Percentiles rank a stretch among this genome's conserved stretches.
These are phyloP conservation scores for Microsporum audouinii DNA, from an alignment of 2,329 filamentous ascomycete species.

Conservation along the genomic window DNA sequence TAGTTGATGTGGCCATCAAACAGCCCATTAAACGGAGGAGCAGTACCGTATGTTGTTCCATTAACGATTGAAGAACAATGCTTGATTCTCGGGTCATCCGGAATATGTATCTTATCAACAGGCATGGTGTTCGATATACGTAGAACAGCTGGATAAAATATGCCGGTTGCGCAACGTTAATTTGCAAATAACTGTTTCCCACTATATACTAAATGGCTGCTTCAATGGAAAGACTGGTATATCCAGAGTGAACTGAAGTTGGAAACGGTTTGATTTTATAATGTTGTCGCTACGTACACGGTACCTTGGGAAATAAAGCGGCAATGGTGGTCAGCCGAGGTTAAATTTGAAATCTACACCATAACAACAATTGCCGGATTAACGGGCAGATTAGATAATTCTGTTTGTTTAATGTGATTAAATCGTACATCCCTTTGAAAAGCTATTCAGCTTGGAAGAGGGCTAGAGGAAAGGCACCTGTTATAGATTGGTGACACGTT, in stretches of 20 bases:
- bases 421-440: neutral
- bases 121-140: constrained; percentile 32
- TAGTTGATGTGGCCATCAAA: neutral
- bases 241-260: neutral
- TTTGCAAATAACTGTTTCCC: neutral
- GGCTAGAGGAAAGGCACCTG: neutral
- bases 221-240: neutral
- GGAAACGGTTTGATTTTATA: neutral
- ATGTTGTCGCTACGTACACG: neutral
- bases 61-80: constrained; percentile 53
- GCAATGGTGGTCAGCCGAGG: neutral
- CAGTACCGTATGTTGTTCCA: constrained; percentile 55
- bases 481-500: neutral
- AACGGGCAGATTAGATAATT: neutral
- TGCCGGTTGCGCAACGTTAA: neutral
- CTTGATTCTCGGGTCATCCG: constrained; percentile 55
- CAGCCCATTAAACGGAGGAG: neutral
- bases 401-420: neutral
- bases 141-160: neutral
- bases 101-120: constrained; percentile 50
- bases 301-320: neutral
- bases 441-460: neutral
- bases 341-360: neutral
- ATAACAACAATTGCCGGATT: neutral
- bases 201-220: neutral